Evolutionary conservation across 2,329 filamentous ascomycete genomes (phyloP).

Genomic region (Neobulgaria alba): DNA sequence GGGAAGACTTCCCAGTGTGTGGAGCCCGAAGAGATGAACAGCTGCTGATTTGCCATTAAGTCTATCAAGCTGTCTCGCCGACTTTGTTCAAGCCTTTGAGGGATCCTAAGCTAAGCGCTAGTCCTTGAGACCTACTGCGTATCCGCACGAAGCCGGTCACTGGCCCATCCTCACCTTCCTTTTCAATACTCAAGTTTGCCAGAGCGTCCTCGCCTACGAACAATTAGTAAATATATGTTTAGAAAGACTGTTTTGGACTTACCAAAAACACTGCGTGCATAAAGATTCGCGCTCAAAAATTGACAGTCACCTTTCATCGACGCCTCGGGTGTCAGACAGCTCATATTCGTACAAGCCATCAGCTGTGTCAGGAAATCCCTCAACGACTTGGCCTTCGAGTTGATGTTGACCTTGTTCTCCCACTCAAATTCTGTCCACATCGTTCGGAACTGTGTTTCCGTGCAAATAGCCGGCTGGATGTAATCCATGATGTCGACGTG

Average conservation of each 20-base stretch:
- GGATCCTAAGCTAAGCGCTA: conserved; percentile 87
- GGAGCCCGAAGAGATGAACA: neutral
- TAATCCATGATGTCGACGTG: conserved; percentile 99
- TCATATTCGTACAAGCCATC: conserved; percentile 99
- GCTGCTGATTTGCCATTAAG: neutral
- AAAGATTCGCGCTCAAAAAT: conserved; percentile 94
- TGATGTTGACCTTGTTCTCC: conserved; percentile 99
- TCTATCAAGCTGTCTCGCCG: conserved; percentile 30
- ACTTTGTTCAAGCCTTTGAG: conserved; percentile 91
- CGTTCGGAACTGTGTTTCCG: conserved; percentile 96
- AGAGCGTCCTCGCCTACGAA: conserved; percentile 85
- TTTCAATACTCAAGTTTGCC: conserved; percentile 95
- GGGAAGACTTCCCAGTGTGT: neutral
- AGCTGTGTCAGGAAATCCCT: conserved; percentile 88
- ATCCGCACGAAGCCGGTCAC: conserved; percentile 98
- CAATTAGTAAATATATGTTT: conserved; percentile 16
- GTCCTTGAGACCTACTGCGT: conserved; percentile 89
- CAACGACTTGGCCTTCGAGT: conserved; percentile 87
- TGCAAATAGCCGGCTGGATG: conserved; percentile 93
- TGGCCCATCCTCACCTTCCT: conserved; percentile 88
- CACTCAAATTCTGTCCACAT: conserved; percentile 99
- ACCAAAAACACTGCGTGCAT: conserved; percentile 97
- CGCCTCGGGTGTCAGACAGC: conserved; percentile 89
- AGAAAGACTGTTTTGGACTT: conserved; percentile 37
- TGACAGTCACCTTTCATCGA: conserved; percentile 96